Evolutionary conservation across 225 moss, liverwort and hornwort genomes (phyloP), one percentile per base, ranked within the genome.

Genomic region (Polytrichum commune): DNA sequence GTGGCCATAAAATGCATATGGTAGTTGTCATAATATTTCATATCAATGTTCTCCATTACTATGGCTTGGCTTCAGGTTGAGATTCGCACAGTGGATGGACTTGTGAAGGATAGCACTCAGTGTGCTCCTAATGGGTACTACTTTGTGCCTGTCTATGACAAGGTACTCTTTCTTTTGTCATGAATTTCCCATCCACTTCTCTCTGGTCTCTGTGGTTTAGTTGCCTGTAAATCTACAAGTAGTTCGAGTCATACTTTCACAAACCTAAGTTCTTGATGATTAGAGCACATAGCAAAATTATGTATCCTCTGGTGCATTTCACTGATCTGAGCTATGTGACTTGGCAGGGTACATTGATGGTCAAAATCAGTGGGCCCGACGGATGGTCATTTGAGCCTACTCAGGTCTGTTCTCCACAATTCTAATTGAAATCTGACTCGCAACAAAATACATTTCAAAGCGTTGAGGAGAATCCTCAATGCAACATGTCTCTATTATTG

Each of bases 61-160:
- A 46, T 46, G 46, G 13, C 35, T 35, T 46, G 46, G 46, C 18
- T 63, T 69, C 76, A 91, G 91, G 84, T 95, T 46, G 94, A 92
- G 76, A 90, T 95, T 73, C 94, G 83, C 58, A 95, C 94, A 18
- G 63, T 95, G 58, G 92, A 89, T 63, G 92, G 89, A 18, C 88
- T 95, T 60, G 78, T 92, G 66, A 95, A 95, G 79, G 94, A 95
- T 62, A 90, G 94, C 77, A 92, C 94, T 30, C 94, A 92, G 60
- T 95, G 92, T 71, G 94, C 94, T 57, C 94, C 94, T 27, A 95
- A 95, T 74, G 94, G 94, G n/a, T 95, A 95, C 77, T 95, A 95
- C 66, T 95, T 90, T 75, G 81, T 95, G 68, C 94, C 94, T 56
- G 90, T 95, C 32, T 92, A 95, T 75, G 94, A 95, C 78, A 82